Evolutionary conservation across 805 yeast genomes (phyloP).

Genomic region (Candida wancherniae): DNA sequence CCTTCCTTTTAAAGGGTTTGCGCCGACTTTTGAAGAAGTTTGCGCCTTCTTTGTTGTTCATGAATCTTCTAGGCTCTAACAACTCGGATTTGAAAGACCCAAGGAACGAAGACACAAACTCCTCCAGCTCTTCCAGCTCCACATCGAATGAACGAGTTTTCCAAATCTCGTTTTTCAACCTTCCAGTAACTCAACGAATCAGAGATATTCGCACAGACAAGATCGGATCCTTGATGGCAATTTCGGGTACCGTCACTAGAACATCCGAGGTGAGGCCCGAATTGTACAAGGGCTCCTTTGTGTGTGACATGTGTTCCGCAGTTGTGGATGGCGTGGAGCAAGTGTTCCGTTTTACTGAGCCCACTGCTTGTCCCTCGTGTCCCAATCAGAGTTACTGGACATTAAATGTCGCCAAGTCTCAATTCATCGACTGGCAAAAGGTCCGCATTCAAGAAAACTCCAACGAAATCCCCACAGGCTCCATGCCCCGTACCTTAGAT

Average conservation of each 20-base stretch:
- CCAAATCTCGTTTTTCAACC: conserved; percentile 82
- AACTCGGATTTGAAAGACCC: conserved; percentile 29
- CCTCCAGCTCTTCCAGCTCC: conserved; percentile 40
- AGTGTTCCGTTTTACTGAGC: conserved; percentile 89
- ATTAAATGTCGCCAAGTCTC: conserved; percentile 74
- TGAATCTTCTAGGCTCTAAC: conserved; percentile 39
- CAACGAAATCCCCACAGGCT: conserved; percentile 95
- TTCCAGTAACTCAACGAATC: conserved; percentile 77
- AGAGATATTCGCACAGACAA: conserved; percentile 88
- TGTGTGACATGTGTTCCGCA: conserved; percentile 85
- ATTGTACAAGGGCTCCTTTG: conserved; percentile 76
- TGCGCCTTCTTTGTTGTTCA: conserved; percentile 61
- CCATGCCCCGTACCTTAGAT: conserved; percentile 96
- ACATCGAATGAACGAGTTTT: conserved; percentile 66
- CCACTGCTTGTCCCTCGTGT: conserved; percentile 87
- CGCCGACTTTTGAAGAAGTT: conserved; percentile 65
- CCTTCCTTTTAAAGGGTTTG: conserved; percentile 74
- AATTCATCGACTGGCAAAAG: conserved; percentile 94
- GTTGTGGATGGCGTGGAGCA: conserved; percentile 88
- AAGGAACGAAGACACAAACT: conserved; percentile 25
- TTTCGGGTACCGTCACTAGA: conserved; percentile 93
- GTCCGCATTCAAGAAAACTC: conserved; percentile 94
- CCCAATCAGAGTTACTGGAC: conserved; percentile 85
- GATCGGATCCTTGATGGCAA: conserved; percentile 77
- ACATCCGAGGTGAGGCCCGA: conserved; percentile 97